Conservation (phyloP, 164 flowering plant species). For the Nymphaea thermarum region DNA sequence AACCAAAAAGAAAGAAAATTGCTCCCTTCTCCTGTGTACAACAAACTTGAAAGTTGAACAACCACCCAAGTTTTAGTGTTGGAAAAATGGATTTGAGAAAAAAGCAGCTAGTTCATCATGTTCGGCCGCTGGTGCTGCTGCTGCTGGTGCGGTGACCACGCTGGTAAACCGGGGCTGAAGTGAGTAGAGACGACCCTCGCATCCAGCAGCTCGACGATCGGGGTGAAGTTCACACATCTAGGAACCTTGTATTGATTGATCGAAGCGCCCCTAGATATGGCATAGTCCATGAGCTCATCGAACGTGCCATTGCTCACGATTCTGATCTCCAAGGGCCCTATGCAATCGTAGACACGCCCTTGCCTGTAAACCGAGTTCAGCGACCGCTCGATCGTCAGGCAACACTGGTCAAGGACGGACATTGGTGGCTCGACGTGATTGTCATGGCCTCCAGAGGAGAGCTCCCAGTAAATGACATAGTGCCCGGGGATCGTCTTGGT, state of each 20-base stretch:
- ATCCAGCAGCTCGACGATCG: constrained; percentile 60
- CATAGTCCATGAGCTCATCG: constrained; percentile 83
- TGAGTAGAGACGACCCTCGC: constrained; percentile 43
- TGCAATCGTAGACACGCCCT: constrained; percentile 53
- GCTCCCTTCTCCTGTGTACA: background rate
- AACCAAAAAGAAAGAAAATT: no score
- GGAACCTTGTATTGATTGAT: constrained; percentile 81
- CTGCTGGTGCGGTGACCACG: background rate
- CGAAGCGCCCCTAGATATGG: constrained; percentile 73
- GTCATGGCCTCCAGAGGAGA: constrained; percentile 29
- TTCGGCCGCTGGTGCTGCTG: background rate
- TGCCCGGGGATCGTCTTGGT: constrained; percentile 69
- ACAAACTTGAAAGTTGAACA: background rate
- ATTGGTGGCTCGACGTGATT: constrained; percentile 15
- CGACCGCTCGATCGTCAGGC: constrained; percentile 58
- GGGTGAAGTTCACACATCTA: constrained; percentile 61
- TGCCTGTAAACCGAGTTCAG: constrained; percentile 67
- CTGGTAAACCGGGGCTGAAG: constrained; percentile 30
- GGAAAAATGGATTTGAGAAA: background rate
- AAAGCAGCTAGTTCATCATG: background rate
- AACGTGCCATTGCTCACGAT: constrained; percentile 59
- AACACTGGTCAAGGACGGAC: constrained; percentile 37
- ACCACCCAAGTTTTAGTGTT: background rate
- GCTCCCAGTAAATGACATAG: constrained; percentile 69
- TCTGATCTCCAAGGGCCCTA: constrained; percentile 67